phyloP scores from a whole-genome alignment of 331 rosid genomes.

The Acacia pycnantha region DNA sequence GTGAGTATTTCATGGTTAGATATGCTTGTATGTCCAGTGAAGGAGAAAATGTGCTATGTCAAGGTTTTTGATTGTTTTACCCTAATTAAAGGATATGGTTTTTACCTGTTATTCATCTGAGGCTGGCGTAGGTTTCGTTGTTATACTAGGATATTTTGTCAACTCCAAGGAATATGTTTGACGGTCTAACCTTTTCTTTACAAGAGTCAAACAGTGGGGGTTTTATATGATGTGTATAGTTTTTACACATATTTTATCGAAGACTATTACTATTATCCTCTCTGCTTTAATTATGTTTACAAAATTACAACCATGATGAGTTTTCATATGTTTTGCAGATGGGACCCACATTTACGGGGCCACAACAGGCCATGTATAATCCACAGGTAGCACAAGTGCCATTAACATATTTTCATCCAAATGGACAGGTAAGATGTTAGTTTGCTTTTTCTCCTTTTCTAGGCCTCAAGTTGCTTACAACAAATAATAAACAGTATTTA shows the following conservation, averaged over 20 bases:
- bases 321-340: constrained; percentile 49
- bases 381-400: constrained; percentile 73
- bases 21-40: neutral
- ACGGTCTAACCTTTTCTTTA: neutral
- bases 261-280: neutral
- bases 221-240: neutral
- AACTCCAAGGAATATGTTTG: neutral
- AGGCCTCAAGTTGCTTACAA: neutral
- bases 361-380: constrained; percentile 72
- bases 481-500: constrained; percentile 19
- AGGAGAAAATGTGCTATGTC: neutral
- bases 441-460: neutral
- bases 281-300: constrained; percentile 10
- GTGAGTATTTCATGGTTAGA: constrained; percentile 46
- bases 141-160: constrained; percentile 8
- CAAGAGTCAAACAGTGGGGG: neutral
- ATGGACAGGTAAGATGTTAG: constrained; percentile 65
- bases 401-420: constrained; percentile 67
- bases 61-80: neutral
- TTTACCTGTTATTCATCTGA: constrained; percentile 32
- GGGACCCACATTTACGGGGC: constrained; percentile 70
- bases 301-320: constrained; percentile 13
- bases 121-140: neutral
- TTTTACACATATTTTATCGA: neutral
- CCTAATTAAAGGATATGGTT: neutral